Percentiles rank a stretch among this genome's conserved stretches.
Evolutionary conservation across 495 filamentous ascomycete genomes (phyloP).

Genomic region (Podospora pseudoanserina): DNA sequence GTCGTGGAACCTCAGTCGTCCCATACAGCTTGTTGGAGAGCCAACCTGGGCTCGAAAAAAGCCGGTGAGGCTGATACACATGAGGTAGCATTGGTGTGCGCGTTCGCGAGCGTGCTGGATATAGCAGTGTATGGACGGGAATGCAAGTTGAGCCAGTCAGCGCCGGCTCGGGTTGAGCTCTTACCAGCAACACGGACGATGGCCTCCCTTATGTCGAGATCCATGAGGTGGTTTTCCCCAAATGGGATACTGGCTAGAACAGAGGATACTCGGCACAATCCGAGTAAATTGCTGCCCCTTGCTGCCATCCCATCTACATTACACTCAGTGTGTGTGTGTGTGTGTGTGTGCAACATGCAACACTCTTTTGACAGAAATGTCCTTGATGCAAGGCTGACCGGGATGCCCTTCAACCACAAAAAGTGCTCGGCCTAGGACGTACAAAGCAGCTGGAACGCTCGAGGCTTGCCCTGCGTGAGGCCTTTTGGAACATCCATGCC

Average conservation of each 20-base stretch:
- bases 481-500: not conserved
- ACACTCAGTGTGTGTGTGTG: not conserved
- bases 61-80: not conserved
- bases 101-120: not conserved
- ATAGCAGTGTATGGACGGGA: not conserved
- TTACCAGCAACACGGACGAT: not conserved
- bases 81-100: not conserved
- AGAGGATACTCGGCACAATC: constrained; percentile 4
- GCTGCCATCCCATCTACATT: not conserved
- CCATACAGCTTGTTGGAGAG: not conserved
- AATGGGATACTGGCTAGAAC: not conserved
- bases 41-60: not conserved
- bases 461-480: not conserved
- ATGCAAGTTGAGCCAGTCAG: not conserved
- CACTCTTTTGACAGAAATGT: not conserved
- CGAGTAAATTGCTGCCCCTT: not conserved
- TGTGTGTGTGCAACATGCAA: constrained; percentile 5
- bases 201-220: not conserved
- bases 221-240: not conserved
- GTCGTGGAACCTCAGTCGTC: not conserved
- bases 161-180: not conserved
- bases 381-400: constrained; percentile 9
- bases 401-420: not conserved
- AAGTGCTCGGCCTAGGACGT: not conserved
- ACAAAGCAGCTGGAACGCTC: not conserved